Percentiles rank a stretch among this genome's conserved stretches.
Conservation (phyloP, 1,284 basidiomycete genomes). For the Xerocomus minutiporus region DNA sequence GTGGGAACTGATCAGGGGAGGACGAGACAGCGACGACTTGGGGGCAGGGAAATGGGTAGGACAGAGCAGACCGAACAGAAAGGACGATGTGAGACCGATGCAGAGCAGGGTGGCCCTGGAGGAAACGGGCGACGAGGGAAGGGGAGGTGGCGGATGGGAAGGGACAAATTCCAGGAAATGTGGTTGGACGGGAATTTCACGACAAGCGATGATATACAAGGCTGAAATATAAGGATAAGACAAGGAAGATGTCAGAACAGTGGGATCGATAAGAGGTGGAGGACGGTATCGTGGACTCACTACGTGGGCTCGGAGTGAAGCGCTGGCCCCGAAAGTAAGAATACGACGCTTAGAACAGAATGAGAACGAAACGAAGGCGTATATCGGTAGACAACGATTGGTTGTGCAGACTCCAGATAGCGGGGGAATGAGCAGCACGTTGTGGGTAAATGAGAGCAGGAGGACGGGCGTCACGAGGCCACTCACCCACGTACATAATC, state of each 20-base stretch:
- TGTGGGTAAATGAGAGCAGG: no score
- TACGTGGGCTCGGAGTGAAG: not conserved
- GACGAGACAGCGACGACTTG: not conserved
- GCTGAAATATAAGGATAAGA: not conserved
- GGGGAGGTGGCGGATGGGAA: not conserved
- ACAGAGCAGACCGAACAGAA: not conserved
- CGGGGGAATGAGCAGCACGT: no score
- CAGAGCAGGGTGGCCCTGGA: not conserved
- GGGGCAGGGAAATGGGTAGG: not conserved
- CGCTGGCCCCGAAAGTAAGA: not conserved
- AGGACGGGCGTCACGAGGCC: no score
- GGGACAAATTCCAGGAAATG: not conserved
- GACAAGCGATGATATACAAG: not conserved
- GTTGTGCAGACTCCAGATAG: no score
- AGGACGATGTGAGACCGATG: not conserved
- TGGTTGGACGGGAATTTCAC: not conserved
- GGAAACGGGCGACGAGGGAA: not conserved
- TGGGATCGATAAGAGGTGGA: not conserved
- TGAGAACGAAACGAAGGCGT: not conserved
- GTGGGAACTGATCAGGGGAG: not conserved
- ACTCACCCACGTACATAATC: no score
- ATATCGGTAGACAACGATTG: not conserved
- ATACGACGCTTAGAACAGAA: not conserved
- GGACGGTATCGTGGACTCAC: not conserved
- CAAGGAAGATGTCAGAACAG: not conserved